phyloP scores from a whole-genome alignment of 495 filamentous ascomycete genomes.

The Podospora bellae-mahoneyi region DNA sequence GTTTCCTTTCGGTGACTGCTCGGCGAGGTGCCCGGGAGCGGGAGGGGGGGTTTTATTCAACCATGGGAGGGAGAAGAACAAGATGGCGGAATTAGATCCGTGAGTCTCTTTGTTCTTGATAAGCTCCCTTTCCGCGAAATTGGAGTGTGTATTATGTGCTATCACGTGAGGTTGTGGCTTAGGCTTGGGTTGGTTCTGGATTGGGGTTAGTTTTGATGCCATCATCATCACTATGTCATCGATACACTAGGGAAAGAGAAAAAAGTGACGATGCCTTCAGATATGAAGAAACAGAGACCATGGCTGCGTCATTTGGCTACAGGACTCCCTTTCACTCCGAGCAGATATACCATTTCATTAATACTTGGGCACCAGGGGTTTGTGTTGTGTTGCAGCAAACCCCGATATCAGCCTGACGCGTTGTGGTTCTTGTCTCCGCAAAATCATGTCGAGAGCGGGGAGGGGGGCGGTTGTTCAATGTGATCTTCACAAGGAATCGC shows the following conservation, averaged over 20 bases:
- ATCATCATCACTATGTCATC: neutral
- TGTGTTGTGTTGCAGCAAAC: neutral
- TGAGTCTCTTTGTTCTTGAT: neutral
- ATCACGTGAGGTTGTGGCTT: neutral
- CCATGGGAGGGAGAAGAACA: too few relatives aligned
- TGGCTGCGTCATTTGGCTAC: neutral
- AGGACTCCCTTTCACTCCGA: neutral
- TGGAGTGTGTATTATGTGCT: neutral
- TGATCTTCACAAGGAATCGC: neutral
- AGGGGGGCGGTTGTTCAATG: neutral
- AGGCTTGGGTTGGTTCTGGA: too few relatives aligned
- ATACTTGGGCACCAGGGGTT: neutral
- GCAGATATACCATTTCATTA: neutral
- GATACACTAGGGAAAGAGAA: too few relatives aligned
- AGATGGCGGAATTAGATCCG: neutral
- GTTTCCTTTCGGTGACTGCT: neutral
- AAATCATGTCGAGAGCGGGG: neutral
- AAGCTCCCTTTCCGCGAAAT: neutral
- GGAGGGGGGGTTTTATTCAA: neutral
- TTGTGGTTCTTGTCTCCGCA: neutral
- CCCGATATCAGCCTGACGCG: neutral
- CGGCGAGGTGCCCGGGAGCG: too few relatives aligned
- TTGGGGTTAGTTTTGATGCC: too few relatives aligned
- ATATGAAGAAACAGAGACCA: neutral
- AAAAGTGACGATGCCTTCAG: neutral